Evolutionary conservation across 176 grass and related monocot species (phyloP).

Genomic region (Avena eriantha): DNA sequence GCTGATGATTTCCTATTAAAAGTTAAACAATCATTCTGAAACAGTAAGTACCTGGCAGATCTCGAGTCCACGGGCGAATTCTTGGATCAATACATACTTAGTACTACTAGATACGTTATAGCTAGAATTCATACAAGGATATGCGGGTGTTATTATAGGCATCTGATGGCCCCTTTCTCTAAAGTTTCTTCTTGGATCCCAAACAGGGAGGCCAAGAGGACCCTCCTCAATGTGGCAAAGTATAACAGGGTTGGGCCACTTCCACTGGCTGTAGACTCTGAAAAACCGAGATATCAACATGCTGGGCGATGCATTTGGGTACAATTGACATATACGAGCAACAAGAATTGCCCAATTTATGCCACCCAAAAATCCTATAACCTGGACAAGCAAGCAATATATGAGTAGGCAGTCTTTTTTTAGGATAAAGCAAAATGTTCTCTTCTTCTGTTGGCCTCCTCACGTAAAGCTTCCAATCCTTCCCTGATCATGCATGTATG

Average conservation of each 20-base stretch:
- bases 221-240: conserved; percentile 88
- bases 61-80: conserved; percentile 75
- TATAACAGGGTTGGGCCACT: conserved; percentile 98
- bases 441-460: conserved; percentile 6
- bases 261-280: conserved; percentile 85
- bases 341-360: conserved; percentile 98
- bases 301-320: conserved; percentile 87
- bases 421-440: conserved; percentile 1
- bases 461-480: background rate
- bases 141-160: conserved; percentile 98
- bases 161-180: conserved; percentile 89
- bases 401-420: background rate
- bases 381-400: conserved; percentile 50
- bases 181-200: conserved; percentile 91
- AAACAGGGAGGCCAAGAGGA: conserved; percentile 76
- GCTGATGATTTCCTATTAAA: background rate
- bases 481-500: background rate
- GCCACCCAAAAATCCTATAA: conserved; percentile 95
- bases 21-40: conserved; percentile 33
- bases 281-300: conserved; percentile 96
- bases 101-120: conserved; percentile 92
- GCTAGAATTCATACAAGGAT: conserved; percentile 96
- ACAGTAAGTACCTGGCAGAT: conserved; percentile 75
- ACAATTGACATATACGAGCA: conserved; percentile 92
- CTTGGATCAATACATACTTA: conserved; percentile 75